These are phyloP conservation scores for Hypoxylon trugodes DNA, from an alignment of 495 filamentous ascomycete species.

Conservation along the genomic window DNA sequence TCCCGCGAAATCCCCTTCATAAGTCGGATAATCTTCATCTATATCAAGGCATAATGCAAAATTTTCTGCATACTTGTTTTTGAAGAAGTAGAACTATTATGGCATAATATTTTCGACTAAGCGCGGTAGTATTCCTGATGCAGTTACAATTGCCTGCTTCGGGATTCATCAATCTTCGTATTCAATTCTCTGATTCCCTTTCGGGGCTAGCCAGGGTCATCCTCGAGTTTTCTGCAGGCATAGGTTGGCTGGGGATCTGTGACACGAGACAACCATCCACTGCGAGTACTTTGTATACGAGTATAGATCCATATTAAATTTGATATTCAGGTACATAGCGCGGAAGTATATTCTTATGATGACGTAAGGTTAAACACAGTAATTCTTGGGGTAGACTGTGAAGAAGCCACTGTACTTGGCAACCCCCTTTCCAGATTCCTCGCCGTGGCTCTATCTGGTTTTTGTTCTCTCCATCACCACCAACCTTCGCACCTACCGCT, in stretches of 20 bases:
- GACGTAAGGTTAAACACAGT: slow-evolving; percentile 34
- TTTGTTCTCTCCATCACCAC: slow-evolving; percentile 21
- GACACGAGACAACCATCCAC: slow-evolving; percentile 28
- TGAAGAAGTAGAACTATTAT: too few species aligned
- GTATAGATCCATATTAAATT: slow-evolving; percentile 11
- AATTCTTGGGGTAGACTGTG: slow-evolving; percentile 9
- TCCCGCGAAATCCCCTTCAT: slow-evolving; percentile 10
- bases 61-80: neutral
- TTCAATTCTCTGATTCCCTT: slow-evolving; percentile 35
- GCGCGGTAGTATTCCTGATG: slow-evolving; percentile 23
- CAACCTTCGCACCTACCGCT: slow-evolving; percentile 9
- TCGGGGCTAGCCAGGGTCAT: slow-evolving; percentile 15
- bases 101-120: slow-evolving; percentile 3
- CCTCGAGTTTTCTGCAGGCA: slow-evolving; percentile 11
- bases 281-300: neutral
- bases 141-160: slow-evolving; percentile 13
- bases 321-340: slow-evolving; percentile 2
- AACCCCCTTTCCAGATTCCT: slow-evolving; percentile 33
- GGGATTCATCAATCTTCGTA: slow-evolving; percentile 22
- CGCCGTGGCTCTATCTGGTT: slow-evolving; percentile 18
- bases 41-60: too few species aligned
- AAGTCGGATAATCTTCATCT: neutral
- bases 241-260: slow-evolving; percentile 19
- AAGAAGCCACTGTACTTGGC: slow-evolving; percentile 13
- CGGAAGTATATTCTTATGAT: slow-evolving; percentile 13